phyloP scores from a whole-genome alignment of 176 grass and related monocot genomes.

The Zea mays region Zm-B73-REFERENCE-NAM-5.0 NC_050097.1:20397501-20398000 shows the following conservation, averaged over 20 bases:
- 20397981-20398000: constrained; percentile 17
- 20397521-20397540: constrained; percentile 83
- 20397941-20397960: neutral
- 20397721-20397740: constrained; percentile 81
- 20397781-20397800: constrained; percentile 59
- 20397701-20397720: constrained; percentile 60
- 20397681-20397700: constrained; percentile 87
- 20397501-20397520: constrained; percentile 78
- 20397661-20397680: constrained; percentile 96
- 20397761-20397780: constrained; percentile 77
- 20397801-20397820: constrained; percentile 67
- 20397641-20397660: constrained; percentile 98
- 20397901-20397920: constrained; percentile 73
- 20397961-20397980: constrained; percentile 17
- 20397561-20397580: constrained; percentile 85
- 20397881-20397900: constrained; percentile 97
- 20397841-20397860: constrained; percentile 95
- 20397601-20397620: constrained; percentile 91
- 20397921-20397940: neutral
- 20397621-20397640: constrained; percentile 77
- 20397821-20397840: constrained; percentile 66
- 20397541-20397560: constrained; percentile 94
- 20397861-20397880: constrained; percentile 74
- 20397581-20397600: constrained; percentile 96
- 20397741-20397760: constrained; percentile 92